Percentiles rank a stretch among this genome's conserved stretches.
Evolutionary conservation across 2,329 filamentous ascomycete species (phyloP).

Genomic region (Juglanconis sp.): DNA sequence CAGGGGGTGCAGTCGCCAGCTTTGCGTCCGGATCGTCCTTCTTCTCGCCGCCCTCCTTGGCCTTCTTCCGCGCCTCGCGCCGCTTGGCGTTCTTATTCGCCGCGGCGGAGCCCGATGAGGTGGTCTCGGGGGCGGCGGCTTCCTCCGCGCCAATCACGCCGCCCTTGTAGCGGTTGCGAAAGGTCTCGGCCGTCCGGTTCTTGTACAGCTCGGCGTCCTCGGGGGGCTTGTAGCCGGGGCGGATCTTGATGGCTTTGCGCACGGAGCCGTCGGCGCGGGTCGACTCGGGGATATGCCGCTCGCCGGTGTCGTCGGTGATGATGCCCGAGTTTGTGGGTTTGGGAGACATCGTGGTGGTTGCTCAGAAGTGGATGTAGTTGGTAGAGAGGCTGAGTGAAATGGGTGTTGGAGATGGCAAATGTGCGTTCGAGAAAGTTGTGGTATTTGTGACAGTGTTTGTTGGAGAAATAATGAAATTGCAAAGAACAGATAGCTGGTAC

Average conservation of each 20-base stretch:
- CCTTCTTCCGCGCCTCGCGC: conserved; percentile 54
- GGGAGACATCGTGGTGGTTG: conserved; percentile 37
- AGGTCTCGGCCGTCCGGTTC: conserved; percentile 82
- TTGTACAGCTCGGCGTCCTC: conserved; percentile 97
- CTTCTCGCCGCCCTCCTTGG: conserved; percentile 55
- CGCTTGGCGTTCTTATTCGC: conserved; percentile 86
- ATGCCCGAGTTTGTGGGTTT: conserved; percentile 66
- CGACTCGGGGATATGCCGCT: conserved; percentile 87
- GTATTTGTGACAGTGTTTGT: not conserved
- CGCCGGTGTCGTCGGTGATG: conserved; percentile 75
- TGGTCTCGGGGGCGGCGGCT: conserved; percentile 25
- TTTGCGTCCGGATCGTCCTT: conserved; percentile 52
- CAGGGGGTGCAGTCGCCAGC: conserved; percentile 22
- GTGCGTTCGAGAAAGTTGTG: not conserved
- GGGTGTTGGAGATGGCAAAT: not conserved
- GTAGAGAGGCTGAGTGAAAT: not conserved
- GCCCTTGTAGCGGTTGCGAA: conserved; percentile 60
- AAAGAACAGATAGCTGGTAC: not conserved
- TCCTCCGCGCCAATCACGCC: conserved; percentile 31
- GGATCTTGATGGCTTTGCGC: conserved; percentile 91
- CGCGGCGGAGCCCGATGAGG: conserved; percentile 39
- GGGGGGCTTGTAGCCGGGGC: conserved; percentile 87
- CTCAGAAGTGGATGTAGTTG: not conserved
- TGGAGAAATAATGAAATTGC: not conserved
- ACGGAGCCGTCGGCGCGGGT: conserved; percentile 82